phyloP scores from a whole-genome alignment of 495 filamentous ascomycete genomes.

The Penicillium soppii region DNA sequence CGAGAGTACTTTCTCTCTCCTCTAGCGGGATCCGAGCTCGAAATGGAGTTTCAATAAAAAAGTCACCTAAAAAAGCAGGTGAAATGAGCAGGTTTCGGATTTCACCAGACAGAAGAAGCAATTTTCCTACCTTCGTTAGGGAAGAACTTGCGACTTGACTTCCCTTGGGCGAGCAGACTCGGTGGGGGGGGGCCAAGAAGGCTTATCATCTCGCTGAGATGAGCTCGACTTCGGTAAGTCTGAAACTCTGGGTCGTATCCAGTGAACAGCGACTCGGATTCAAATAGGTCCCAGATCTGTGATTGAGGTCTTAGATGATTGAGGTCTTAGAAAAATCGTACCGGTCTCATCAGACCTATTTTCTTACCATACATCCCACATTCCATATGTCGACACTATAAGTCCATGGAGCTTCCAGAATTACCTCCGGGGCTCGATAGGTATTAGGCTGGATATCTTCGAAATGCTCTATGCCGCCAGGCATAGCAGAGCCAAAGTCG shows the following conservation, averaged over 20 bases:
- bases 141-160: slow-evolving; percentile 16
- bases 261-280: slow-evolving; percentile 26
- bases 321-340: not conserved
- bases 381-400: slow-evolving; percentile 45
- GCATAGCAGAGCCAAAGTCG: slow-evolving; percentile 28
- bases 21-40: slow-evolving; percentile 28
- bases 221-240: slow-evolving; percentile 37
- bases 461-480: slow-evolving; percentile 11
- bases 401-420: slow-evolving; percentile 37
- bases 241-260: slow-evolving; percentile 23
- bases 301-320: not conserved
- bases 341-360: no score
- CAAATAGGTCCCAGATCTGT: slow-evolving; percentile 34
- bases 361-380: slow-evolving; percentile 44
- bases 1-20: slow-evolving; percentile 14
- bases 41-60: slow-evolving; percentile 9
- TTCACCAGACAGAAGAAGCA: no score
- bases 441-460: slow-evolving; percentile 35
- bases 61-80: slow-evolving; percentile 20
- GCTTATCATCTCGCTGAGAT: slow-evolving; percentile 41
- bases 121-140: slow-evolving; percentile 22
- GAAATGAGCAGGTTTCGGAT: no score
- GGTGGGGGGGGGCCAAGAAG: slow-evolving; percentile 42
- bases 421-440: slow-evolving; percentile 46
- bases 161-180: slow-evolving; percentile 29